These are phyloP conservation scores for Colletotrichum tropicicola DNA, from an alignment of 2,329 filamentous ascomycete species.

Conservation along the genomic window DNA sequence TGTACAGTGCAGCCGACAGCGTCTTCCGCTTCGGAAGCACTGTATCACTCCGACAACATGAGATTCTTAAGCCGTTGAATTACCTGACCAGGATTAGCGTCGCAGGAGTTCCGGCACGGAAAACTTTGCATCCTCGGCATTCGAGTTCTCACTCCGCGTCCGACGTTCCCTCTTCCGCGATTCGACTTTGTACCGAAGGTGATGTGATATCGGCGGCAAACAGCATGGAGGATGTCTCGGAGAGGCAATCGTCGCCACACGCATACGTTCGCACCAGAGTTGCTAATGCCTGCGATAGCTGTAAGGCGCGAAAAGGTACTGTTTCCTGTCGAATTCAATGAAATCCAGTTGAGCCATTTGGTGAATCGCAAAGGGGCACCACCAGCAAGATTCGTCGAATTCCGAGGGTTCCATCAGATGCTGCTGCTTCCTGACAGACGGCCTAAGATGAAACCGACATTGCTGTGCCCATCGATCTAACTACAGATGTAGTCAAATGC, in stretches of 20 bases:
- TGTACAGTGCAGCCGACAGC: conserved; percentile 24
- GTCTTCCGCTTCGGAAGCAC: not conserved
- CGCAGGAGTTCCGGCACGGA: not conserved
- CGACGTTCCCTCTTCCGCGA: conserved; percentile 25
- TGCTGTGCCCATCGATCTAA: not conserved
- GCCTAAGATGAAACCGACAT: too few species aligned
- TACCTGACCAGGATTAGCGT: conserved; percentile 5
- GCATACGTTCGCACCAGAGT: conserved; percentile 47
- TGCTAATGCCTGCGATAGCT: conserved; percentile 62
- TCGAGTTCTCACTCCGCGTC: conserved; percentile 12
- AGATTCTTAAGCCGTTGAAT: not conserved
- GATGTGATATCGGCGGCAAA: conserved; percentile 2
- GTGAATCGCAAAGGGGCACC: not conserved
- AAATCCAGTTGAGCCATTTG: not conserved
- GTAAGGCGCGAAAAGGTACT: conserved; percentile 57
- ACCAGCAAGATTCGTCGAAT: not conserved
- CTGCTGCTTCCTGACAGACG: too few species aligned
- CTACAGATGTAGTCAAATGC: conserved; percentile 52
- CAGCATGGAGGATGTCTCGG: conserved; percentile 29
- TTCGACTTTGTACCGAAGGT: not conserved
- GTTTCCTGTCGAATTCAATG: not conserved
- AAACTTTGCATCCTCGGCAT: conserved; percentile 9
- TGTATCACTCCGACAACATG: not conserved
- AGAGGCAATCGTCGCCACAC: conserved; percentile 18
- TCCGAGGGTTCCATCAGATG: too few species aligned